These are phyloP conservation scores for Apocynum venetum DNA, from an alignment of 257 asterid species.

Conservation along the genomic window DNA sequence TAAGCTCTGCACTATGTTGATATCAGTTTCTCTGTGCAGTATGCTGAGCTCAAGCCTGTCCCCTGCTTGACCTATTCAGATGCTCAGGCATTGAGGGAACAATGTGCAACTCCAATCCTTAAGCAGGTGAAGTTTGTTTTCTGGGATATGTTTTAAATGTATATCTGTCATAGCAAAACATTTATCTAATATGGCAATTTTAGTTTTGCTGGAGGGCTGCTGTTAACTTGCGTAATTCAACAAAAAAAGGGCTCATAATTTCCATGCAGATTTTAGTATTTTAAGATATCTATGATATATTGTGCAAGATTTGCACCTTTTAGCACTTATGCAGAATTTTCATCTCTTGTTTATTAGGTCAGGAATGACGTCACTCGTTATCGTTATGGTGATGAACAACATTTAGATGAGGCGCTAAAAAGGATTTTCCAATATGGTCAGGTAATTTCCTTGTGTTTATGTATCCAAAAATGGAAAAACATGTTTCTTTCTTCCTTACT, in stretches of 20 bases:
- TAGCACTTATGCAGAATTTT: not conserved
- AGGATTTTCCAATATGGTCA: slow-evolving; percentile 90
- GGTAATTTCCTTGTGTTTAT: slow-evolving; percentile 36
- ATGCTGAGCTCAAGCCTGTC: slow-evolving; percentile 98
- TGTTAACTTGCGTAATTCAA: not conserved
- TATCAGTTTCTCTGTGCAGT: slow-evolving; percentile 42
- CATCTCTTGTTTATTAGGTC: slow-evolving; percentile 53
- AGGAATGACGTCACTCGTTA: slow-evolving; percentile 91
- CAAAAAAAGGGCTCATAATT: not conserved
- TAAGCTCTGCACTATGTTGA: not conserved
- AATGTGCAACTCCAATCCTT: slow-evolving; percentile 82
- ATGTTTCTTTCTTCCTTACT: not conserved
- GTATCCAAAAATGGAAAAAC: not conserved
- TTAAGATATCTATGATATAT: not conserved
- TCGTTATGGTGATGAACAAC: slow-evolving; percentile 98
- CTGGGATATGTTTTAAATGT: slow-evolving; percentile 1
- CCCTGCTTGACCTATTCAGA: slow-evolving; percentile 88
- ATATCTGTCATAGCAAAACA: not conserved
- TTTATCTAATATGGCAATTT: not conserved
- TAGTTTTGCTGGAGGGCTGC: not conserved
- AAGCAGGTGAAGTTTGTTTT: slow-evolving; percentile 59
- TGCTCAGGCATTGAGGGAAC: slow-evolving; percentile 73
- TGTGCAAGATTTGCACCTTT: not conserved
- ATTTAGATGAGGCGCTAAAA: slow-evolving; percentile 91
- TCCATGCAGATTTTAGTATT: not conserved